Percentiles rank a stretch among this genome's conserved stretches.
Conservation (phyloP, 2,329 filamentous ascomycete genomes). For the Botrytis byssoidea region DNA sequence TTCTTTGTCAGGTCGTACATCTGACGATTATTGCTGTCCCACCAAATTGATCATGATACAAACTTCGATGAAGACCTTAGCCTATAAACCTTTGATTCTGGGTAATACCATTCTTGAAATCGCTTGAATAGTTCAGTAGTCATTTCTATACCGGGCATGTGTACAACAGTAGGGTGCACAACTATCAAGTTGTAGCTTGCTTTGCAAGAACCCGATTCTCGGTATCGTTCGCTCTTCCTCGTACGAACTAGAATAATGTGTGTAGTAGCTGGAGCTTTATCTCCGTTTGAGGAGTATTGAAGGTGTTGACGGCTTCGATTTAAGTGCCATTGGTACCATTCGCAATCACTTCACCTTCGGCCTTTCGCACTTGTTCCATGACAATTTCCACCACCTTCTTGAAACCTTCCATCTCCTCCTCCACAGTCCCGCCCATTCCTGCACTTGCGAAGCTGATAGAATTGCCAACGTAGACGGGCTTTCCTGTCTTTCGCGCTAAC, state of each 20-base stretch:
- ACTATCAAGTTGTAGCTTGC: slow-evolving; percentile 13
- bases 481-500: slow-evolving; percentile 67
- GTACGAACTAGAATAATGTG: not conserved
- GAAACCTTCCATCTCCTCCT: slow-evolving; percentile 93
- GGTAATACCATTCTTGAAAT: slow-evolving; percentile 8
- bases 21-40: slow-evolving; percentile 18
- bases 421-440: slow-evolving; percentile 75
- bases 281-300: not conserved
- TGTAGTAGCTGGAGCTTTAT: not conserved
- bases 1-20: slow-evolving; percentile 18
- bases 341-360: slow-evolving; percentile 30
- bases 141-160: slow-evolving; percentile 8
- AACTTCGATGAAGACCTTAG: slow-evolving; percentile 1
- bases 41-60: slow-evolving; percentile 12
- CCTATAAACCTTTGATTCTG: slow-evolving; percentile 4
- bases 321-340: slow-evolving; percentile 21
- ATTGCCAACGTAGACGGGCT: slow-evolving; percentile 87
- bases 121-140: slow-evolving; percentile 4
- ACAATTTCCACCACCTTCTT: slow-evolving; percentile 71
- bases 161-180: slow-evolving; percentile 13
- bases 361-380: slow-evolving; percentile 50
- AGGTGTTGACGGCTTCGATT: not conserved
- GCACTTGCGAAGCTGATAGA: slow-evolving; percentile 75
- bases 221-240: slow-evolving; percentile 5
- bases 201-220: slow-evolving; percentile 12